A percentile compares a stretch with the other conserved stretches of the same genome.
phyloP scores from a whole-genome alignment of 148 eudicot species.

The Camellia granthamiana region DNA sequence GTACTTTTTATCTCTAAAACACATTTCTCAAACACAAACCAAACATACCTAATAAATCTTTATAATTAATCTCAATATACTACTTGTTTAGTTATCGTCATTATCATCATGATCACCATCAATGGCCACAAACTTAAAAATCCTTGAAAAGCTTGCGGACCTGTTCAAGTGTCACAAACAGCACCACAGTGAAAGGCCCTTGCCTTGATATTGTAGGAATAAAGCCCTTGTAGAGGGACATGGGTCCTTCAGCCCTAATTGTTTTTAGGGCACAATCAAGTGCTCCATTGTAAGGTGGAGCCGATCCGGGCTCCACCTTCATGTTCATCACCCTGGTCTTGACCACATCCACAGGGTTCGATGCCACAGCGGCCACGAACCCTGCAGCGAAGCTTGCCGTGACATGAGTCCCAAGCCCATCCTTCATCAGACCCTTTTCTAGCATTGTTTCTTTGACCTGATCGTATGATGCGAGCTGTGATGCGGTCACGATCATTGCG shows the following conservation, averaged over 20 bases:
- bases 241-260: slow-evolving; percentile 39
- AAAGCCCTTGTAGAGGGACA: slow-evolving; percentile 53
- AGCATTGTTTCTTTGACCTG: slow-evolving; percentile 43
- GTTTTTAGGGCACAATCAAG: slow-evolving; percentile 47
- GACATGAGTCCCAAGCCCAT: slow-evolving; percentile 49
- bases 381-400: slow-evolving; percentile 53
- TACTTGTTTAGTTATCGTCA: not conserved
- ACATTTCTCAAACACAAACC: too few relatives aligned
- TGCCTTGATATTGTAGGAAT: slow-evolving; percentile 51
- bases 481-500: slow-evolving; percentile 56
- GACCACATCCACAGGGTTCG: slow-evolving; percentile 54
- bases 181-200: slow-evolving; percentile 50
- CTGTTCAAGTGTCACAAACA: slow-evolving; percentile 53
- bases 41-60: too few relatives aligned
- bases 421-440: slow-evolving; percentile 35
- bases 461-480: slow-evolving; percentile 54
- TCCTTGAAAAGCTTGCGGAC: slow-evolving; percentile 47
- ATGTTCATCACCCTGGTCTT: slow-evolving; percentile 58
- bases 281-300: slow-evolving; percentile 40
- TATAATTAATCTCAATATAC: too few relatives aligned
- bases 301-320: slow-evolving; percentile 41
- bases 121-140: slow-evolving; percentile 10
- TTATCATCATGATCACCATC: not conserved
- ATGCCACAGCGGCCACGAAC: slow-evolving; percentile 46
- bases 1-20: too few relatives aligned